A percentile compares a stretch with the other conserved stretches of the same genome.
Conservation (phyloP, 2,329 filamentous ascomycete genomes). For the Pyrenochaeta sp. region DNA sequence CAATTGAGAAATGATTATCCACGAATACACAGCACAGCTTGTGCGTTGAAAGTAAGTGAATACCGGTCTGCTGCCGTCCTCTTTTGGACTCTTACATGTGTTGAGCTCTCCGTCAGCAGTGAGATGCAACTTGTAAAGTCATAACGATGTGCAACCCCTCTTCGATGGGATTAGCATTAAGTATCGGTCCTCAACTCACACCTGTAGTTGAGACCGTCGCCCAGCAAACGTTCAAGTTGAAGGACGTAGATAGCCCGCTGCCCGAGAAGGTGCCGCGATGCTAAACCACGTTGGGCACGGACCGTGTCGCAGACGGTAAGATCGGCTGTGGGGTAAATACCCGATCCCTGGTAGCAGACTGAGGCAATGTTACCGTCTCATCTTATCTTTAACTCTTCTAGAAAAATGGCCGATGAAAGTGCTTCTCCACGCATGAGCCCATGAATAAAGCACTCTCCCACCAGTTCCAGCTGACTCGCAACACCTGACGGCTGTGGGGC, state of each 20-base stretch:
- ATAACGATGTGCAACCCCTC: background rate
- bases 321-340: background rate
- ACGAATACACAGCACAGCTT: conserved; percentile 6
- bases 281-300: conserved; percentile 12
- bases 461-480: background rate
- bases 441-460: background rate
- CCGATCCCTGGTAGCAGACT: background rate
- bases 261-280: background rate
- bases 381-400: background rate
- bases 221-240: background rate
- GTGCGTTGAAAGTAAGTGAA: background rate
- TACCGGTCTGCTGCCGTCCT: background rate
- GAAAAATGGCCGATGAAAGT: background rate
- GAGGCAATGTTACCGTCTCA: background rate
- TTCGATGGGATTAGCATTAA: too few species aligned
- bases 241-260: background rate
- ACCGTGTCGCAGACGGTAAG: conserved; percentile 10
- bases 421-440: background rate
- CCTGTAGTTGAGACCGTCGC: background rate
- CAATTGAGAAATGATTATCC: conserved; percentile 13
- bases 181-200: background rate
- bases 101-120: too few species aligned
- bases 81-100: too few species aligned
- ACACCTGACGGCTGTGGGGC: background rate
- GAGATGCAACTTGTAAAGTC: background rate